Conservation (phyloP, 169 alveolate genomes). For the Plasmodium inui region DNA sequence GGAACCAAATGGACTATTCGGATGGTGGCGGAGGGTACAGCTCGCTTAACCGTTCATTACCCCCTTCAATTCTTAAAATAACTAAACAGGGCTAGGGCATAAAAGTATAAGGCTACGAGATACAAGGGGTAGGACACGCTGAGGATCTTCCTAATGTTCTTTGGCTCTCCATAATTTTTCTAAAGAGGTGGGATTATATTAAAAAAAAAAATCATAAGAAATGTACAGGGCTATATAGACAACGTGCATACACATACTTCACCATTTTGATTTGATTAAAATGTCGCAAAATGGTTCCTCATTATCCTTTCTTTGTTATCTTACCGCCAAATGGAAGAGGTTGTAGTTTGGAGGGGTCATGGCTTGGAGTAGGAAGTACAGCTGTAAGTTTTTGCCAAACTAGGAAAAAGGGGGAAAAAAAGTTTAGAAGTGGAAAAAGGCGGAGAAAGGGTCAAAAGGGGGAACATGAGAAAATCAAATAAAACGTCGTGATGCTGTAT, state of each 20-base stretch:
- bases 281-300: background rate
- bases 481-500: background rate
- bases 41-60: background rate
- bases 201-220: background rate
- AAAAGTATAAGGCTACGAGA: slow-evolving; percentile 33
- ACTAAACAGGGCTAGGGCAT: slow-evolving; percentile 9
- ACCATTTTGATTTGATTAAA: background rate
- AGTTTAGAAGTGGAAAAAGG: too few relatives aligned
- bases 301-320: background rate
- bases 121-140: slow-evolving; percentile 30
- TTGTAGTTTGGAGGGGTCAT: slow-evolving; percentile 69
- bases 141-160: background rate
- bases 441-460: background rate
- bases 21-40: background rate
- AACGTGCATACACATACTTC: background rate
- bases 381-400: slow-evolving; percentile 22
- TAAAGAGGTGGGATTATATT: background rate
- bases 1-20: background rate
- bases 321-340: slow-evolving; percentile 40
- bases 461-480: background rate
- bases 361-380: slow-evolving; percentile 33
- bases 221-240: background rate
- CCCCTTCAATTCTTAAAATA: slow-evolving; percentile 9
- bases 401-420: slow-evolving; percentile 2
- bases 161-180: slow-evolving; percentile 1